Evolutionary conservation across 148 eudicot species (phyloP).

Genomic region (Rhododendron simsii): DNA sequence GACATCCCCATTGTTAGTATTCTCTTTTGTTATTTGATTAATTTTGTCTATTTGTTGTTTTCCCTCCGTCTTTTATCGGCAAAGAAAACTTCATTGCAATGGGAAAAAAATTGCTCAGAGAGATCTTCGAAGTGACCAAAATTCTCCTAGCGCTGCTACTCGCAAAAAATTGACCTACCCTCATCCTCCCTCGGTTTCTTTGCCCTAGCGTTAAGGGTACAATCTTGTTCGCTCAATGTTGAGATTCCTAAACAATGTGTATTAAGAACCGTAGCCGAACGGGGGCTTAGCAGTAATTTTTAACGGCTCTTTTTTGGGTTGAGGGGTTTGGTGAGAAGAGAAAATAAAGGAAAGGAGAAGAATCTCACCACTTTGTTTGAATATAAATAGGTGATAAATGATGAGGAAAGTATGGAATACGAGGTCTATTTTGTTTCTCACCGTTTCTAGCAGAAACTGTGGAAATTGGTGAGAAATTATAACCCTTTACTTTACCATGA

Average conservation of each 20-base stretch:
- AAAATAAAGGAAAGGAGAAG: not conserved
- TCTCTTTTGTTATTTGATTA: not conserved
- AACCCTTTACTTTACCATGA: not conserved
- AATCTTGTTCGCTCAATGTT: not conserved
- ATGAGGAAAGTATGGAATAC: not conserved
- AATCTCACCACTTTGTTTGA: not conserved
- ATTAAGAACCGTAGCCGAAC: not conserved
- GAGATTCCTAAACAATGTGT: not conserved
- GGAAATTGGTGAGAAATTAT: not conserved
- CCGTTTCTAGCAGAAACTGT: not conserved
- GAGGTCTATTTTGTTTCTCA: not conserved
- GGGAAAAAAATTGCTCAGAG: too few species aligned
- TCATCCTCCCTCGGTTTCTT: not conserved
- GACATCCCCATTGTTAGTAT: conserved; percentile 85
- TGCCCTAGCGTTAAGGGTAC: not conserved
- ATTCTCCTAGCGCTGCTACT: too few species aligned
- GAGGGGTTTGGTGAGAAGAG: not conserved
- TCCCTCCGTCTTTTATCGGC: not conserved
- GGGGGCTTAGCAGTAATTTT: not conserved
- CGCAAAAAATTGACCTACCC: too few species aligned
- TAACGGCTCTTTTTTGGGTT: not conserved
- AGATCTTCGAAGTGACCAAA: too few species aligned
- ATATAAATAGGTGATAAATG: not conserved
- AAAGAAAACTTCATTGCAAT: not conserved
- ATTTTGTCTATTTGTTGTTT: not conserved